Base-by-base conservation (phyloP, 768 basidiomycete genomes). In the Paxillus involutus region DNA sequence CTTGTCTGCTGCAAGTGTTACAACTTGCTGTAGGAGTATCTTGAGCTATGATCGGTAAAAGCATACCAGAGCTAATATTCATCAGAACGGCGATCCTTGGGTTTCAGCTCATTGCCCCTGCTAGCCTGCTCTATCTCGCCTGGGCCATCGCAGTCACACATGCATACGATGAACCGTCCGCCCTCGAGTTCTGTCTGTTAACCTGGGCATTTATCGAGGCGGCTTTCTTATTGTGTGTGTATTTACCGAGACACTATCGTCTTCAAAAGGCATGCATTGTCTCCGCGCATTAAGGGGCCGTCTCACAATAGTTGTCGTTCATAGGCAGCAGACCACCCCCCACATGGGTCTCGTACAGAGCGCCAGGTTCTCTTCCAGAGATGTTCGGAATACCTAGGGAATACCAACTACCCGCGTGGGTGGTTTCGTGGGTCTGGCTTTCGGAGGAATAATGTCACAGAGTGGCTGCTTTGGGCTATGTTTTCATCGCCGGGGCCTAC, bases 401-500 rank as follows among this genome's bases (percentile, higher is more conserved):
- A 51, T 2, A 33, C 56, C 4, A 64, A 73, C 29, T 70, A 73
- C 39, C 71, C 75, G 0, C 72, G 73, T 3, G 80, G 79, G 26
- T 88, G 85, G 84, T 86, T 87, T 65, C 64, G 75, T 7, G 71
- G 69, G 5, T 45, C 68, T 2, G 59, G 44, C 9, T 61, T 81
- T 48, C 74, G 70, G 47, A 75, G 75, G 17, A 74, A 78, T 16
- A 84, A 87, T 55, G 66, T 80, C 39, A 44, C 72, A 6, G 82
- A 85, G 44, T 88, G 85, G 85, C 63, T 87, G n/a, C 71, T 83
- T 6, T 88, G 84, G 84, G 80, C 83, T 0, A 55, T 87, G 21
- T 87, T 85, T 62, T 77, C 77, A 1, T 66, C 73, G 3, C 68
- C 75, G 6, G 62, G 67, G 29, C 62, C 70, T 5, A 61, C 70